Evolutionary conservation across 805 yeast genomes (phyloP), one percentile per base, ranked within the genome.

Genomic region (Starmerella tilneyi): DNA sequence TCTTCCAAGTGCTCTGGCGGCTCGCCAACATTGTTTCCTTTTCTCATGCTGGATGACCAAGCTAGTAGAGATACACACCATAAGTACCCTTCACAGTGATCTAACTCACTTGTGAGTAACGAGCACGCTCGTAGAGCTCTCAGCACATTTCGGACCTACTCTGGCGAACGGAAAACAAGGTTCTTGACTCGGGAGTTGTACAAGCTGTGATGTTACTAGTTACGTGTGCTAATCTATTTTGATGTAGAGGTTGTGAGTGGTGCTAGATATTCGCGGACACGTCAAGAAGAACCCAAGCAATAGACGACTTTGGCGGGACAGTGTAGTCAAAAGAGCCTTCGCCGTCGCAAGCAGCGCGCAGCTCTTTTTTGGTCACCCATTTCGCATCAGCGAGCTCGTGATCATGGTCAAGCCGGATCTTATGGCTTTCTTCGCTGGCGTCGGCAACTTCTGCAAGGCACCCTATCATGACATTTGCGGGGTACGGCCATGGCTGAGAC

Each of bases 401-500:
- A 61, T 89, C 98, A 59, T 85, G 84, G 12, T 78, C 83, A 43
- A 85, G 67, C 56, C 79, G 68, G 51, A 88, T 79, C 9, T 58
- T 26, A 46, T 56, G 59, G 36, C 56, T 42, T 28, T 53, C 58
- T 4, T 49, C 54, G 9, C 47, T 27, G 56, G 81, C 89, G 56
- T 79, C 78, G 4, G 56, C 61, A 2, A 81, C 82, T n/a, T 84
- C 92, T 27, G 73, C 96, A 44, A 86, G 61, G 62, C 96, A 88
- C 9, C 97, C 97, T 54, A 89, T 73, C 97, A 89, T 89, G 56
- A 89, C 64, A 60, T 81, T 85, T 0, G 84, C 86, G 1, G 97
- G 97, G 63, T 79, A 89, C 15, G 98, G 98, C 98, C 98, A 89
- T 3, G 98, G 97, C 64, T 89, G 97, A 11, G 92, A 75, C 55